A percentile compares a stretch with the other conserved stretches of the same genome.
Evolutionary conservation across 495 filamentous ascomycete species (phyloP).

Genomic region (Neurospora sp.): DNA sequence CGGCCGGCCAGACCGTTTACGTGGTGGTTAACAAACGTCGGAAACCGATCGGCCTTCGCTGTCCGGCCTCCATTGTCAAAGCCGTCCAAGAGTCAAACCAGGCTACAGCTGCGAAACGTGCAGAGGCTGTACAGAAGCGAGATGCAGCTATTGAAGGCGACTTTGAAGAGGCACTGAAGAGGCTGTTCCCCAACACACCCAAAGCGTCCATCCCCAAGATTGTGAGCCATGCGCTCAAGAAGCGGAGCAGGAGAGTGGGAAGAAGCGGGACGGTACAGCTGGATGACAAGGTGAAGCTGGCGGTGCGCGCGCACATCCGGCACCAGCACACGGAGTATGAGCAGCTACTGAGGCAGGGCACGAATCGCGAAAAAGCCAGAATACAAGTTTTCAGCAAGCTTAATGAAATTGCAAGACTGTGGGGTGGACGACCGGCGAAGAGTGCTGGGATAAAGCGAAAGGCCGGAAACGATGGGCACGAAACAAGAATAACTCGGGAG

Average conservation of each 20-base stretch:
- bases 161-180: conserved; percentile 17
- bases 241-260: conserved; percentile 26
- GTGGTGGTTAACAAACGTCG: conserved; percentile 18
- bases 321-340: conserved; percentile 32
- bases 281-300: conserved; percentile 22
- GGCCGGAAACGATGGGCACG: background rate
- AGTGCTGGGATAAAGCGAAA: background rate
- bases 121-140: conserved; percentile 13
- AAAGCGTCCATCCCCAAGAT: conserved; percentile 10
- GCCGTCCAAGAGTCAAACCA: conserved; percentile 15
- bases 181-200: conserved; percentile 23
- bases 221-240: conserved; percentile 20
- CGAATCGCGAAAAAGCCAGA: conserved; percentile 12
- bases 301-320: conserved; percentile 28
- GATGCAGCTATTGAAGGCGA: conserved; percentile 18
- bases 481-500: background rate
- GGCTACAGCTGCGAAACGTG: conserved; percentile 19
- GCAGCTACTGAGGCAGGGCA: conserved; percentile 9
- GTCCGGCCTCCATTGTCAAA: conserved; percentile 20
- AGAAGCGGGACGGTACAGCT: conserved; percentile 18
- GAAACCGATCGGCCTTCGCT: conserved; percentile 25
- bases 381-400: conserved; percentile 5
- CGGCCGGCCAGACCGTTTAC: conserved; percentile 19
- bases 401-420: conserved; percentile 11
- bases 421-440: conserved; percentile 11